phyloP scores from a whole-genome alignment of 129 eudicot genomes.

The Erigeron canadensis region DNA sequence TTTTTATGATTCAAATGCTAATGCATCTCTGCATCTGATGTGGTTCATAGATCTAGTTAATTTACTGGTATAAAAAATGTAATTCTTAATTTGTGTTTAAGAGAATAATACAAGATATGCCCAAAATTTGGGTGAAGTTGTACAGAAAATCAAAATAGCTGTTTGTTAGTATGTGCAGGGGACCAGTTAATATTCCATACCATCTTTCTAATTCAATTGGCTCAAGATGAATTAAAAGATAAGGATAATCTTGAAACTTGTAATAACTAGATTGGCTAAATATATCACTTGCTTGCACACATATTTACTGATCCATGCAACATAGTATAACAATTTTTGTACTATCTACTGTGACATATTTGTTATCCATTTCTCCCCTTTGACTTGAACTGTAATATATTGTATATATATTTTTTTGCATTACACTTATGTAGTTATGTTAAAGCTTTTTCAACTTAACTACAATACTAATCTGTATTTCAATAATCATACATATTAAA shows the following conservation, averaged over 20 bases:
- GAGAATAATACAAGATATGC: conserved; percentile 16
- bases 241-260: not conserved
- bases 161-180: conserved; percentile 27
- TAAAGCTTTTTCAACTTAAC: not conserved
- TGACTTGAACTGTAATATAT: not conserved
- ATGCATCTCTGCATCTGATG: conserved; percentile 14
- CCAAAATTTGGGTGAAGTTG: conserved; percentile 21
- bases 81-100: conserved; percentile 9
- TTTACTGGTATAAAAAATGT: conserved; percentile 10
- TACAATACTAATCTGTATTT: not conserved
- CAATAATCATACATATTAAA: not conserved
- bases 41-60: conserved; percentile 23
- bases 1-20: conserved; percentile 11
- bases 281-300: not conserved
- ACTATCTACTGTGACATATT: not conserved
- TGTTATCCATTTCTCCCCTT: not conserved
- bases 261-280: not conserved
- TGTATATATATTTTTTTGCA: not conserved
- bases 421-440: not conserved
- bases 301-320: not conserved
- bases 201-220: conserved; percentile 23
- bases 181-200: conserved; percentile 16
- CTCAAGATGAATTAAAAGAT: conserved; percentile 24
- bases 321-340: not conserved
- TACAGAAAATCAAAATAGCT: conserved; percentile 17